phyloP scores from a whole-genome alignment of 2,329 filamentous ascomycete genomes.

The Paecilomyces sp. region DNA sequence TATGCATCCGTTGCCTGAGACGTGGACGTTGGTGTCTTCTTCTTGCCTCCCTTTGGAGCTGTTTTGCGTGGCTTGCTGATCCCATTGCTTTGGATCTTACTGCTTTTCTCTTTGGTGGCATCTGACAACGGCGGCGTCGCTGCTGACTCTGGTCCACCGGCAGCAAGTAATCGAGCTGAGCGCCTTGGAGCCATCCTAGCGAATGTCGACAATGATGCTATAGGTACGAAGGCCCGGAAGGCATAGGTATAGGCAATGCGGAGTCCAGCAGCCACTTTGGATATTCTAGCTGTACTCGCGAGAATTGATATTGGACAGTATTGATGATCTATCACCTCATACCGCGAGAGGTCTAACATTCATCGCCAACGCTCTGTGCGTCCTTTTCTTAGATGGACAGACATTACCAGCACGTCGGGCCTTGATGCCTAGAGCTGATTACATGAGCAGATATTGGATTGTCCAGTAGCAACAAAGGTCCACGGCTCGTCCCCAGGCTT shows the following conservation, averaged over 20 bases:
- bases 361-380: neutral
- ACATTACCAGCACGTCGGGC: neutral
- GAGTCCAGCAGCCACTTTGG: neutral
- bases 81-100: conserved; percentile 17
- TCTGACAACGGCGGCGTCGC: conserved; percentile 14
- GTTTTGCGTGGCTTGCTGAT: conserved; percentile 23
- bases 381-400: neutral
- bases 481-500: neutral
- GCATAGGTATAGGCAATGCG: neutral
- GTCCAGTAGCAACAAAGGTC: neutral
- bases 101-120: conserved; percentile 11
- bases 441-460: neutral
- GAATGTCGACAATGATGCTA: neutral
- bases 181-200: conserved; percentile 46
- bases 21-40: conserved; percentile 3
- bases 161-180: conserved; percentile 41
- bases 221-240: neutral
- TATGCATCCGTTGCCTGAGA: neutral
- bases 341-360: neutral
- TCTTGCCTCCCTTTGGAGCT: conserved; percentile 1
- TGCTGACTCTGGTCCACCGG: conserved; percentile 11
- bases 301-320: neutral
- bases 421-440: neutral
- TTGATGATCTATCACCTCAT: neutral
- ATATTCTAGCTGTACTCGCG: neutral